Conservation (phyloP, 352 stramenopile genomes). For the Phytophthora fragariae region DNA sequence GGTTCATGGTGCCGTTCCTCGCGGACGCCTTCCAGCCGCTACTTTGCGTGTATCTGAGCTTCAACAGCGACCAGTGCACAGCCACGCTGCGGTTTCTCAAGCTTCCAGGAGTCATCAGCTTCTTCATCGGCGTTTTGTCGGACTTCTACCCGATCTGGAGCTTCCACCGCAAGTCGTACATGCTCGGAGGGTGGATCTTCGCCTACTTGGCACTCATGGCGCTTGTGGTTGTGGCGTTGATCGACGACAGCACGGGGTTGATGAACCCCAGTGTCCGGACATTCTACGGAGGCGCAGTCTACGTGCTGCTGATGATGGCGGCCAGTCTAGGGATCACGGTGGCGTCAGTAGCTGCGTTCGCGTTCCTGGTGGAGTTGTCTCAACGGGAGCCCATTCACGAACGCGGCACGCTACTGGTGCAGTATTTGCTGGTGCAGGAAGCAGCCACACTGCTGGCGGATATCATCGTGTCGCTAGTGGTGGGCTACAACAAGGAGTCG, state of each 20-base stretch:
- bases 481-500: conserved; percentile 49
- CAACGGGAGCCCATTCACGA: conserved; percentile 81
- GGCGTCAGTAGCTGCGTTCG: conserved; percentile 63
- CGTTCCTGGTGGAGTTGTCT: conserved; percentile 80
- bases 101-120: conserved; percentile 65
- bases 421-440: conserved; percentile 73
- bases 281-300: conserved; percentile 69
- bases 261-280: conserved; percentile 52
- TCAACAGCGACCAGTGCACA: conserved; percentile 54
- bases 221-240: conserved; percentile 64
- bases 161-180: conserved; percentile 84
- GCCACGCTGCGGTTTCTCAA: conserved; percentile 64
- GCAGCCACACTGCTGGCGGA: conserved; percentile 50
- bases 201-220: conserved; percentile 77
- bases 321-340: conserved; percentile 70
- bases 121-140: conserved; percentile 81
- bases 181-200: conserved; percentile 75
- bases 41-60: conserved; percentile 62
- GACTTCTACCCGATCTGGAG: conserved; percentile 83
- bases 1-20: conserved; percentile 78
- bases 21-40: conserved; percentile 70
- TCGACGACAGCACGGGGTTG: conserved; percentile 54
- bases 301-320: conserved; percentile 77
- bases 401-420: conserved; percentile 65
- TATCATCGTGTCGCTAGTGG: conserved; percentile 49